Evolutionary conservation across 2,329 filamentous ascomycete genomes (phyloP).

Genomic region (Exophiala dermatitidis): DNA sequence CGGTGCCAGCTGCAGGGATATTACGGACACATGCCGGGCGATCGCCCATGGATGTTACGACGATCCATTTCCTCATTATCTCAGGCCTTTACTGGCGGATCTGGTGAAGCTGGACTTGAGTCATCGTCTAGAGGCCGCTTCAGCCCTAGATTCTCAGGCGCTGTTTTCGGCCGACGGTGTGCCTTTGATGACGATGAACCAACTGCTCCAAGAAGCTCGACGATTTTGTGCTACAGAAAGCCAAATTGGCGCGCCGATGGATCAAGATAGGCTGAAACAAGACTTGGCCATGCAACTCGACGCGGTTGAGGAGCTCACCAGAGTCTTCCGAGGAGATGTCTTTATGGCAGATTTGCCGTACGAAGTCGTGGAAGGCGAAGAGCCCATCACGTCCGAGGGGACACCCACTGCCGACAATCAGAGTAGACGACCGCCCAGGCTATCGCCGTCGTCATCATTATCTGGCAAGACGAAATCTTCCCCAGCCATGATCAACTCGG

Average conservation of each 20-base stretch:
- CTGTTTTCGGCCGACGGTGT: not conserved
- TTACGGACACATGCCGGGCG: conserved; percentile 14
- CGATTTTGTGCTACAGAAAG: conserved; percentile 1
- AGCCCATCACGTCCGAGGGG: not conserved
- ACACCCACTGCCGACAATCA: not conserved
- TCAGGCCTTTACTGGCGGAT: conserved; percentile 12
- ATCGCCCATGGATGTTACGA: conserved; percentile 14
- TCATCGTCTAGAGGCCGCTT: conserved; percentile 2
- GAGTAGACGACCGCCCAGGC: no score
- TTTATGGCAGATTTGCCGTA: conserved; percentile 1
- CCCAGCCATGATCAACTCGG: not conserved
- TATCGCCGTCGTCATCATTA: no score
- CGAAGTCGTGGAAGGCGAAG: not conserved
- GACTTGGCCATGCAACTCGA: conserved; percentile 13
- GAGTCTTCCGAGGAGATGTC: conserved; percentile 10
- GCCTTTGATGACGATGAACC: conserved; percentile 5
- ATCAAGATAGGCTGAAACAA: not conserved
- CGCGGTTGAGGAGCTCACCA: conserved; percentile 12
- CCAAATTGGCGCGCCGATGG: not conserved
- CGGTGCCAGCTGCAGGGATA: conserved; percentile 19
- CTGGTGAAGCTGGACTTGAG: conserved; percentile 14
- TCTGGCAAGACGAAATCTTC: no score
- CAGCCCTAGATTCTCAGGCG: not conserved
- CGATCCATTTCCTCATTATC: conserved; percentile 13
- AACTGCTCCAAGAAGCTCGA: conserved; percentile 8